A percentile compares a stretch with the other conserved stretches of the same genome.
These are phyloP conservation scores for Coemansia sp. DNA, from an alignment of 192 early-diverging fungal genomes.

Conservation along the genomic window DNA sequence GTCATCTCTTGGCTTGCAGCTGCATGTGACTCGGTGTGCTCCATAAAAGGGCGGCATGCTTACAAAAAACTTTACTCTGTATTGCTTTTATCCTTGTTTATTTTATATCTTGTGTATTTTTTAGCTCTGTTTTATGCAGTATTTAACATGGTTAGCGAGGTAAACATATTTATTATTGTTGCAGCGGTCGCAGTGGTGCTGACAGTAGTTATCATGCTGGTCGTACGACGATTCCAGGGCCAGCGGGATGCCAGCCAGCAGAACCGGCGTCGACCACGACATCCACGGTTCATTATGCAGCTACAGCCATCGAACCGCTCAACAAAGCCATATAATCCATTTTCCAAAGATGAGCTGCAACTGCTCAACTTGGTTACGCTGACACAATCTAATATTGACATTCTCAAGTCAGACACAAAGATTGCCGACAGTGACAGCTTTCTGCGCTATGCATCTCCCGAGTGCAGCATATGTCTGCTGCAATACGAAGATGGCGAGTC, in stretches of 20 bases:
- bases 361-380: slow-evolving; percentile 26
- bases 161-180: slow-evolving; percentile 28
- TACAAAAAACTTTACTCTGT: neutral
- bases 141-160: slow-evolving; percentile 17
- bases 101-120: neutral
- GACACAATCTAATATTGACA: slow-evolving; percentile 16
- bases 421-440: neutral
- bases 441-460: slow-evolving; percentile 43
- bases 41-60: neutral
- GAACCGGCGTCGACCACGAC: neutral
- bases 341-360: slow-evolving; percentile 35
- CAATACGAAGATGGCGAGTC: slow-evolving; percentile 56
- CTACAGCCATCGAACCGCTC: slow-evolving; percentile 23
- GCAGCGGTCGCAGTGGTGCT: slow-evolving; percentile 20
- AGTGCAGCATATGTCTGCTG: slow-evolving; percentile 64
- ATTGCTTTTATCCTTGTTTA: neutral
- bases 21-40: too few relatives aligned
- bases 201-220: slow-evolving; percentile 15
- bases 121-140: neutral
- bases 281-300: slow-evolving; percentile 12
- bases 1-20: too few relatives aligned
- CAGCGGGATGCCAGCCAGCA: neutral
- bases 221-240: slow-evolving; percentile 26
- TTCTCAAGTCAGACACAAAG: slow-evolving; percentile 16
- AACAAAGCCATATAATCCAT: slow-evolving; percentile 44